Evolutionary conservation across 768 basidiomycete species (phyloP), one percentile per base, ranked within the genome.

Genomic region (Tephrocybe sp.): DNA sequence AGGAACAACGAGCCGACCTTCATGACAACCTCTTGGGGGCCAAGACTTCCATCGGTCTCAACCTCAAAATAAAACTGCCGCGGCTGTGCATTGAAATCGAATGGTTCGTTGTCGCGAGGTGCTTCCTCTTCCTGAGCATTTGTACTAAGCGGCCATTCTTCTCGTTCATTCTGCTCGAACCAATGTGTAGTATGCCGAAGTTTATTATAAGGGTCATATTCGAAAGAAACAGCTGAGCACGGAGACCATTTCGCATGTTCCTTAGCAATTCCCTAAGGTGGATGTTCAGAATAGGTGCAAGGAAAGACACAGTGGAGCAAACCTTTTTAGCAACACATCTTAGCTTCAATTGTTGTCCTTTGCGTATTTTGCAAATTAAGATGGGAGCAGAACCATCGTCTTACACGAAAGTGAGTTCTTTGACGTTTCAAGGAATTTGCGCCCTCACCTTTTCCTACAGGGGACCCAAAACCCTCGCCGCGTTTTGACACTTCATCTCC

Each of bases 181-280:
- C 97, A 98, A 67, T 97, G 84, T 2, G 88, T 84, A 3, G 97
- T 98, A 69, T 99, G 97, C 45, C 94, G 84, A 26, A 99, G 76
- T 67, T 93, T 93, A 72, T 99, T 99, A 75, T 98, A 80, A 11
- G 97, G 97, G 68, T 99, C 97, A 55, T 99, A 99, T 71, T 99
- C 97, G 56, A 96, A 98, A 7, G 87, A 83, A 15, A 99, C 86
- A 7, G 97, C 93, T 1, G 93, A 89, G 52, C 94, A 90, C 11
- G 97, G 96, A 0, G 93, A 96, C 92, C 96, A 99, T 71, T 99
- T 99, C 11, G 97, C 94, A 64, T 99, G 97, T 65, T 97, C 93
- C 74, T 98, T 98, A 3, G 96, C 93, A 52, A 97, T 87, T 34
- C 96, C 96, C 96, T 98, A 60, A 16, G 39, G 44, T 36, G 36